phyloP scores from a whole-genome alignment of 345 rosid genomes.

The Passiflora organensis region DNA sequence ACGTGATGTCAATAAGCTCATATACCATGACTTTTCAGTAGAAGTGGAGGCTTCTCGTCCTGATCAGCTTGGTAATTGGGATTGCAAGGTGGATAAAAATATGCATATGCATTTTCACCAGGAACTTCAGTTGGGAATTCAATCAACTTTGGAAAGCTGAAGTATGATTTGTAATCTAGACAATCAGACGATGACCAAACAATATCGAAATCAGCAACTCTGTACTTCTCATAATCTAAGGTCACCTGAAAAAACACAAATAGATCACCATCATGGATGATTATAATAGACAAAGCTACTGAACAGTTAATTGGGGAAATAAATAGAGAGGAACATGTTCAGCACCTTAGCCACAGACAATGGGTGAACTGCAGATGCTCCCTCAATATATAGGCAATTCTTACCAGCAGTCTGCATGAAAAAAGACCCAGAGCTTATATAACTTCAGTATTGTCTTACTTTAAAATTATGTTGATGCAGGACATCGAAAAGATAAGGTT shows the following conservation, averaged over 20 bases:
- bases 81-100: constrained; percentile 77
- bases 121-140: constrained; percentile 87
- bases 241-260: constrained; percentile 47
- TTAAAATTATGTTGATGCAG: constrained; percentile 5
- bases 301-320: not conserved
- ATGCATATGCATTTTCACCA: constrained; percentile 86
- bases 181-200: constrained; percentile 87
- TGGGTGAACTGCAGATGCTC: constrained; percentile 79
- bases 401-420: constrained; percentile 55
- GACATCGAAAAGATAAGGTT: constrained; percentile 13
- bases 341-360: constrained; percentile 85
- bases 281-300: not conserved
- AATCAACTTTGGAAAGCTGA: constrained; percentile 76
- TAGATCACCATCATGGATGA: not conserved
- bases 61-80: constrained; percentile 49
- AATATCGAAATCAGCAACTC: constrained; percentile 51
- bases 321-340: constrained; percentile 7
- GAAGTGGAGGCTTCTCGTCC: constrained; percentile 83
- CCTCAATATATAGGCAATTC: constrained; percentile 66
- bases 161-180: constrained; percentile 53
- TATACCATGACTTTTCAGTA: constrained; percentile 90
- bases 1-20: not conserved
- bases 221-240: constrained; percentile 46
- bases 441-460: constrained; percentile 1
- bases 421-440: constrained; percentile 11